Conservation (phyloP, 164 flowering plant genomes). For the Cinnamomum chago region DNA sequence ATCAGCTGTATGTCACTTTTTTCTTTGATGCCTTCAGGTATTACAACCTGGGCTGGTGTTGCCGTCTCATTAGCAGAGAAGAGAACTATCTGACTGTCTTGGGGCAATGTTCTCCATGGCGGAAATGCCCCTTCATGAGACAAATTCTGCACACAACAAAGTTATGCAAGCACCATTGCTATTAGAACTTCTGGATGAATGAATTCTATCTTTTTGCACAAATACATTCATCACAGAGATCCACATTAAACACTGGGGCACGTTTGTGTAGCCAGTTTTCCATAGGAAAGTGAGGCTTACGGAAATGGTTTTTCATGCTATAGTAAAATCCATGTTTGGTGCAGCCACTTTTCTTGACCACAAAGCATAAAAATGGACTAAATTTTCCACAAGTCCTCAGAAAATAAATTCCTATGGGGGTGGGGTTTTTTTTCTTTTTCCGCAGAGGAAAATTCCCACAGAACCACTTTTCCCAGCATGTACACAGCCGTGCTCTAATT, state of each 20-base stretch:
- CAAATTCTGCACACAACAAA: conserved; percentile 26
- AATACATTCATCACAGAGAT: neutral
- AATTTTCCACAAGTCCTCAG: too few species aligned
- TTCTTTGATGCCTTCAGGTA: neutral
- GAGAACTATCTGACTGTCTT: neutral
- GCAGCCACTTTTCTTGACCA: too few species aligned
- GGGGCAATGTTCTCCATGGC: conserved; percentile 28
- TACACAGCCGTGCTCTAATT: too few species aligned
- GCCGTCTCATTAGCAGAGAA: neutral
- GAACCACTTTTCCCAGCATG: too few species aligned
- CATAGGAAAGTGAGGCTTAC: too few species aligned
- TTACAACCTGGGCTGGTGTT: neutral
- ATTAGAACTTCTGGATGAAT: conserved; percentile 7
- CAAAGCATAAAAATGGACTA: too few species aligned
- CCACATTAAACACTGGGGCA: neutral
- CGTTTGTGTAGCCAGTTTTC: neutral
- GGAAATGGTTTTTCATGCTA: too few species aligned
- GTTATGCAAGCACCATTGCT: neutral
- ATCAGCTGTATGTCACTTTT: neutral
- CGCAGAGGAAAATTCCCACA: too few species aligned
- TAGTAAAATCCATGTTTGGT: too few species aligned
- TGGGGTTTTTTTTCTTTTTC: too few species aligned
- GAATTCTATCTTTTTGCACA: neutral
- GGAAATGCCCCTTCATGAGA: conserved; percentile 23
- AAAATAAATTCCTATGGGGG: too few species aligned